These are phyloP conservation scores for Rutidosis leptorrhynchoides DNA, from an alignment of 129 eudicot species.

Conservation along the genomic window DNA sequence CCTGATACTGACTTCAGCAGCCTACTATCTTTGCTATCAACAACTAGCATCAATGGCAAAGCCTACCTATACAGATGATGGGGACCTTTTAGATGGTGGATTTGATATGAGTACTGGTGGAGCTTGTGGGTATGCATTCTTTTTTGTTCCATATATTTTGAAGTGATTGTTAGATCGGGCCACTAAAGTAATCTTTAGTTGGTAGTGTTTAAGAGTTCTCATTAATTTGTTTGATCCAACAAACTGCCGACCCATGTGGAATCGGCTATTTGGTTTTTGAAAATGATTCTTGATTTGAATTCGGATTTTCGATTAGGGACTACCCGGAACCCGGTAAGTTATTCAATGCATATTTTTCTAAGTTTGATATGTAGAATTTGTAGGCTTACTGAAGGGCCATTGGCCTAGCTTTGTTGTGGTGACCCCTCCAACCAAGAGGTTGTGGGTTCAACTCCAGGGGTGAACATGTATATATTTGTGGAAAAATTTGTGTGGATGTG, in stretches of 20 bases:
- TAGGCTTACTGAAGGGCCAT: too few relatives aligned
- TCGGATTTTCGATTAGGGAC: too few relatives aligned
- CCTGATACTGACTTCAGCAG: constrained; percentile 58
- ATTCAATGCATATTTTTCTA: not conserved
- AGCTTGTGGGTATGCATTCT: constrained; percentile 61
- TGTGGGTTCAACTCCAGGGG: too few relatives aligned
- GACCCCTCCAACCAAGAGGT: too few relatives aligned
- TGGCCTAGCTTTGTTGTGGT: too few relatives aligned
- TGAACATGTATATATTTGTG: too few relatives aligned
- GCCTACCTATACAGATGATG: constrained; percentile 62
- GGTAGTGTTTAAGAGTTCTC: not conserved
- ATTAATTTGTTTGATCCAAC: not conserved
- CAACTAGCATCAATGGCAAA: constrained; percentile 80
- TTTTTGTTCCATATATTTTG: not conserved
- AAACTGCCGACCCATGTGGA: not conserved
- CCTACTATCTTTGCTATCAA: constrained; percentile 61
- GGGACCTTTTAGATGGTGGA: constrained; percentile 92
- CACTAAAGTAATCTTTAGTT: not conserved
- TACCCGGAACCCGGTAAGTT: not conserved
- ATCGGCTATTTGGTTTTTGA: too few relatives aligned
- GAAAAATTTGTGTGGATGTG: too few relatives aligned
- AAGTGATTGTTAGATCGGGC: constrained; percentile 11
- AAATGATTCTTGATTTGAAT: too few relatives aligned
- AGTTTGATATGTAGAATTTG: not conserved
- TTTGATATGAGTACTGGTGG: constrained; percentile 97